Base-by-base conservation (phyloP, 495 filamentous ascomycete genomes). In the Penicillium mononematosum region DNA sequence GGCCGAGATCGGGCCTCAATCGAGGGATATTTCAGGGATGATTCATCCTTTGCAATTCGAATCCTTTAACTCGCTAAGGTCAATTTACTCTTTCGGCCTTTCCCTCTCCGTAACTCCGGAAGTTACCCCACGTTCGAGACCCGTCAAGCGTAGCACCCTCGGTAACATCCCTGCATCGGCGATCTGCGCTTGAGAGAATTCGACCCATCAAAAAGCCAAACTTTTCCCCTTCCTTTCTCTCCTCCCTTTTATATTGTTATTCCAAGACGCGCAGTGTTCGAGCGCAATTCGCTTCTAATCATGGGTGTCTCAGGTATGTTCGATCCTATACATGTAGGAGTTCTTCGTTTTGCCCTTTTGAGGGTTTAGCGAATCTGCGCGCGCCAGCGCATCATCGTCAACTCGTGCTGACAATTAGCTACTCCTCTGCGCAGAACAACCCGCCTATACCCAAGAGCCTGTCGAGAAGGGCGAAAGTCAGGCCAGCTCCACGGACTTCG, bases 391-490 rank as follows among this genome's bases (percentile, higher is more conserved):
- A 20, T 34, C 50, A 16, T 25, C 41, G 31, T n/a, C 16, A 27
- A 41, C 34, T 41, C 17, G 14, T 25, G 44, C 67, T 69, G n/a
- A 70, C 56, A 39, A 19, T 17, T 51, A 20, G 16, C 31, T 41
- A 27, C 12, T 51, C 3, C 9, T 36, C 16, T 66, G 43, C 29
- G 36, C 38, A 53, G 50, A 53, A 27, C 3, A 22, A 10, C n/a
- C 9, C 16, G 3, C 42, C 57, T 74, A 73, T 53, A 46, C 66
- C 42, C 61, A 61, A 31, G 44, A 31, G 14, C 53, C 53, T 3
- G 63, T 67, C 44, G 56, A 65, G 11, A 64, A 68, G 47, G 70
- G 64, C 55, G 65, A 68, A 44, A 65, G 62, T 27, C 73, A 70
- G 50, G 45, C 60, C 25, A 63, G 70, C 17, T 50, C 61, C 19